Conservation (phyloP, 169 alveolate species). For the Cryptosporidium felis region DNA sequence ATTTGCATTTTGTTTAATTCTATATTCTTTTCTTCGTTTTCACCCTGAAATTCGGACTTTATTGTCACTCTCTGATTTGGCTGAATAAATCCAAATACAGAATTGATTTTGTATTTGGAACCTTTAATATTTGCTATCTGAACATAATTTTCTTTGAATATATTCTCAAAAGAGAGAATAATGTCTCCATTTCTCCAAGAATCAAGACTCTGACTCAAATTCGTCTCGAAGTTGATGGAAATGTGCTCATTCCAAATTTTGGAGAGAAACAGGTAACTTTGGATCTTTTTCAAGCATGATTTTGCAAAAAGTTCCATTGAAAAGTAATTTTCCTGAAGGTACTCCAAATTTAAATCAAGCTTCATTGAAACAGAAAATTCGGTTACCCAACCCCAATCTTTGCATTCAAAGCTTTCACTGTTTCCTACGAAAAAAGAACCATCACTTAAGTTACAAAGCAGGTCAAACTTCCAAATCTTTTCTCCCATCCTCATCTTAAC, state of each 20-base stretch:
- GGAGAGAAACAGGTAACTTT: slow-evolving; percentile 25
- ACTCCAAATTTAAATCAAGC: background rate
- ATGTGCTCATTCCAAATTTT: slow-evolving; percentile 37
- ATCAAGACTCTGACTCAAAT: background rate
- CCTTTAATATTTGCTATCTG: background rate
- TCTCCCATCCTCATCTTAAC: slow-evolving; percentile 63
- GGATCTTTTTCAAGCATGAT: background rate
- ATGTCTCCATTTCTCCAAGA: background rate
- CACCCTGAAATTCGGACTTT: background rate
- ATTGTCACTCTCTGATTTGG: background rate
- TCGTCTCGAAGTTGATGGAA: slow-evolving; percentile 12
- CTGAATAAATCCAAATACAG: slow-evolving; percentile 41
- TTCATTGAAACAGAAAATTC: slow-evolving; percentile 43
- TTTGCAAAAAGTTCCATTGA: slow-evolving; percentile 44
- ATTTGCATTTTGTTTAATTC: too few relatives aligned
- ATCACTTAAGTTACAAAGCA: slow-evolving; percentile 31
- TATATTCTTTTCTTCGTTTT: too few relatives aligned
- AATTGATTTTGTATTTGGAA: slow-evolving; percentile 26
- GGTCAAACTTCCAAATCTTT: slow-evolving; percentile 28
- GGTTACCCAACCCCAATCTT: slow-evolving; percentile 60
- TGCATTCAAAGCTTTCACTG: slow-evolving; percentile 20
- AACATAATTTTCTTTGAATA: slow-evolving; percentile 8
- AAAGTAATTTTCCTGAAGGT: slow-evolving; percentile 30
- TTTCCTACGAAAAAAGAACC: slow-evolving; percentile 65
- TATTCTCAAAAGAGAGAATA: background rate